Base-by-base conservation (phyloP, 2,329 filamentous ascomycete species). In the Aspergillus floridensis region DNA sequence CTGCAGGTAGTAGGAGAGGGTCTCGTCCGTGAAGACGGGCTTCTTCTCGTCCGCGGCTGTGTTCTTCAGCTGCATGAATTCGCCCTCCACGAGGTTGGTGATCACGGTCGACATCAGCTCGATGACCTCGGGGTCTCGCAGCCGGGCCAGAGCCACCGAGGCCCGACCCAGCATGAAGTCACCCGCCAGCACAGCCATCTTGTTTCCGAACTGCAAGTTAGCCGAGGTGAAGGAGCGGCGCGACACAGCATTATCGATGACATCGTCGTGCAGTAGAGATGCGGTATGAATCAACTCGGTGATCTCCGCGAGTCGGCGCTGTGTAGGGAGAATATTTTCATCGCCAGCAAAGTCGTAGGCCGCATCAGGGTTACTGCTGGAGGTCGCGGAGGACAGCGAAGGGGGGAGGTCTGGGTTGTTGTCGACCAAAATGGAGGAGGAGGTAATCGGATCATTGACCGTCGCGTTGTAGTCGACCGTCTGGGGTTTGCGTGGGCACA, bases 1-100 rank as follows among this genome's bases (percentile, higher is more conserved):
- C 74, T 97, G 92, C 53, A 99, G 82, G 74, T 99, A 99, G 79
- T 99, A 98, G 26, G 87, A 85, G 62, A 99, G 84, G 1, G 92
- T 90, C 56, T 96, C 91, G 70, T 97, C 91, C 1, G 89, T 95
- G 85, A 90, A 98, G 10, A 84, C 80, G 1, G 93, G 93, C 66
- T 90, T 88, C 65, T 85, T 83, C 81, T 98, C 93, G 73, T 97
- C 93, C 65, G 86, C 83, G 49, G 90, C 91, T 1, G 95, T 98
- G 77, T 99, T 99, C 80, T 96, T 96, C 68, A 99, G 82, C 81
- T 99, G 95, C 95, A 99, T 99, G 80, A 99, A 98, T 77, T 99
- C 95, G 72, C 95, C 95, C 79, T 99, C 95, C 21, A 99, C 93
- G 26, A 99, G 82, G 74, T 99, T 99, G 49, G 95, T 93, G 67